A percentile compares a stretch with the other conserved stretches of the same genome.
phyloP scores from a whole-genome alignment of 1,284 basidiomycete species.

The Exobasidium cylindrosporum region DNA sequence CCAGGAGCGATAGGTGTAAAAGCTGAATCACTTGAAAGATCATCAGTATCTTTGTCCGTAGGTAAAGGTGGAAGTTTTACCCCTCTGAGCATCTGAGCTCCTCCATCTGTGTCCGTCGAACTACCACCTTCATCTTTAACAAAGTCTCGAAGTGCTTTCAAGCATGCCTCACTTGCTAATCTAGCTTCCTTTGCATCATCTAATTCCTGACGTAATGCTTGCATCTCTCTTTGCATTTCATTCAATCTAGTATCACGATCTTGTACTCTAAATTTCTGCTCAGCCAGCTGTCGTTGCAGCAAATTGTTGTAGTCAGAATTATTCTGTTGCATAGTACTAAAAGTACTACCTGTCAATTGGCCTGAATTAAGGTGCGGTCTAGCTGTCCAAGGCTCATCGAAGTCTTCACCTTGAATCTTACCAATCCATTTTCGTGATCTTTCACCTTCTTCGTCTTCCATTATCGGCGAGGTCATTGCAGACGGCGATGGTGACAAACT shows the following conservation, averaged over 20 bases:
- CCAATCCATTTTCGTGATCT: not conserved
- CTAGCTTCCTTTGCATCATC: constrained; percentile 74
- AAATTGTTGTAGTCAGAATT: not conserved
- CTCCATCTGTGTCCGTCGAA: not conserved
- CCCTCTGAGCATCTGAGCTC: constrained; percentile 20
- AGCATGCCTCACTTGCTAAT: constrained; percentile 80
- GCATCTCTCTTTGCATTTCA: constrained; percentile 7
- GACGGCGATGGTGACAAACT: not conserved
- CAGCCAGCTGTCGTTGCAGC: constrained; percentile 1
- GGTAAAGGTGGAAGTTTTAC: constrained; percentile 47
- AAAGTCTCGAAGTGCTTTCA: constrained; percentile 75
- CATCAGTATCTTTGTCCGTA: constrained; percentile 37
- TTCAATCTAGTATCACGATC: constrained; percentile 6
- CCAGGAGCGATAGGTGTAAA: not conserved
- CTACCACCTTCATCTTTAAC: constrained; percentile 59
- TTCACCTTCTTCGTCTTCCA: not conserved
- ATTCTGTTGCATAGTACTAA: not conserved
- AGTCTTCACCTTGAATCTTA: not conserved
- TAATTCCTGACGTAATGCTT: constrained; percentile 20
- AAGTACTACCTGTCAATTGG: not conserved
- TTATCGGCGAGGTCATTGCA: constrained; percentile 1
- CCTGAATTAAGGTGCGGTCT: not conserved
- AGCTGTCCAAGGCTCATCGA: constrained; percentile 10
- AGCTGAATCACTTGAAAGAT: constrained; percentile 1
- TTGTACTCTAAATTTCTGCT: not conserved